A percentile compares a stretch with the other conserved stretches of the same genome.
These are phyloP conservation scores for Ophiostoma triangulosporum DNA, from an alignment of 2,329 filamentous ascomycete genomes.

Conservation along the genomic window DNA sequence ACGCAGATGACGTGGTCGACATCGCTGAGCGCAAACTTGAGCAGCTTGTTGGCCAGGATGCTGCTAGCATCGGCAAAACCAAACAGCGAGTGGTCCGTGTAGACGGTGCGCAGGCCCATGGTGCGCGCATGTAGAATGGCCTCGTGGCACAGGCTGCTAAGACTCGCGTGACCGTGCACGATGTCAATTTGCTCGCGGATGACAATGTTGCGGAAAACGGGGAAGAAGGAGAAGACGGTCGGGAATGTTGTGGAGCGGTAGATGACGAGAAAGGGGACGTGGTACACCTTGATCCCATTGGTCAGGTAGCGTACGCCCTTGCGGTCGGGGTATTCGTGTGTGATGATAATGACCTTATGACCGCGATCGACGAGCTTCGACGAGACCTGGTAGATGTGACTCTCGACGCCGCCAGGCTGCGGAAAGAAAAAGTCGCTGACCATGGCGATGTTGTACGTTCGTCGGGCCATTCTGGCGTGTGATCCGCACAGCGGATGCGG, in stretches of 20 bases:
- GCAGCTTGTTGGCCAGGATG: conserved; percentile 89
- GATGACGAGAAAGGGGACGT: conserved; percentile 90
- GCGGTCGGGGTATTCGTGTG: conserved; percentile 82
- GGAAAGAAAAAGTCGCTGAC: conserved; percentile 99
- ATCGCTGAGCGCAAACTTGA: conserved; percentile 92
- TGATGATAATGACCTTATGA: conserved; percentile 96
- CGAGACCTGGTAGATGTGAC: conserved; percentile 95
- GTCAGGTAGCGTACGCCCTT: conserved; percentile 91
- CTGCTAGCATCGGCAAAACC: conserved; percentile 93
- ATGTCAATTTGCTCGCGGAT: conserved; percentile 93
- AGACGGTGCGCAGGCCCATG: conserved; percentile 91
- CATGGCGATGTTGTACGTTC: conserved; percentile 66
- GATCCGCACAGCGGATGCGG: neutral
- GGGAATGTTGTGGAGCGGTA: conserved; percentile 90
- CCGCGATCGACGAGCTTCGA: conserved; percentile 94
- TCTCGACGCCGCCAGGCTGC: conserved; percentile 90
- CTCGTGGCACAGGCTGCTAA: conserved; percentile 89
- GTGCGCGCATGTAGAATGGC: conserved; percentile 88
- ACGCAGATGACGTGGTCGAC: conserved; percentile 98
- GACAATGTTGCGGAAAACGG: conserved; percentile 91
- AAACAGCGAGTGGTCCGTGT: conserved; percentile 94
- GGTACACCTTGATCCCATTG: conserved; percentile 96
- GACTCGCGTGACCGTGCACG: conserved; percentile 89
- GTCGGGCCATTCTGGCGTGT: conserved; percentile 32
- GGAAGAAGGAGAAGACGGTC: conserved; percentile 97